These are phyloP conservation scores for Coemansia sp. DNA, from an alignment of 192 early-diverging fungal species.

Conservation along the genomic window DNA sequence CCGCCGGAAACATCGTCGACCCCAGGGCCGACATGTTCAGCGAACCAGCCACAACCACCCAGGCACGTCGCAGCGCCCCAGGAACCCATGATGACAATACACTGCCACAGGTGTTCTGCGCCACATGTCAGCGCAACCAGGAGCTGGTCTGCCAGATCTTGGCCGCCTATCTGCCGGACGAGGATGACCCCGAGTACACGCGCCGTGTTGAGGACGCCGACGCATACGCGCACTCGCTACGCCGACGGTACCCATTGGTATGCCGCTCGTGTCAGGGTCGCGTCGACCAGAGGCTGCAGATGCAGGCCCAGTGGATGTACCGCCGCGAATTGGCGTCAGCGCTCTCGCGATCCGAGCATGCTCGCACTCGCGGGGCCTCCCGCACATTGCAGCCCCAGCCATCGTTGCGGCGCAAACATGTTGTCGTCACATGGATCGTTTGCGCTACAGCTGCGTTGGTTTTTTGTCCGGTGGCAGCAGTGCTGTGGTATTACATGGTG, in stretches of 20 bases:
- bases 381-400: conserved; percentile 21
- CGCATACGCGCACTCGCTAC: conserved; percentile 27
- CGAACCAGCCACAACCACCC: conserved; percentile 20
- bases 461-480: conserved; percentile 15
- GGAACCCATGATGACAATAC: not conserved
- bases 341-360: conserved; percentile 25
- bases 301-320: conserved; percentile 40
- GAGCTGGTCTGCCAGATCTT: conserved; percentile 44
- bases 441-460: conserved; percentile 17
- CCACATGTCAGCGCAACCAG: conserved; percentile 47
- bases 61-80: no score
- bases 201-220: conserved; percentile 16
- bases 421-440: conserved; percentile 23
- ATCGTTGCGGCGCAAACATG: conserved; percentile 31
- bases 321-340: conserved; percentile 36
- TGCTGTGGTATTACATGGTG: conserved; percentile 13
- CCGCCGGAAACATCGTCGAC: conserved; percentile 35
- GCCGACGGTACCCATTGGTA: conserved; percentile 37
- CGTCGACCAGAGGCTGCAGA: conserved; percentile 36
- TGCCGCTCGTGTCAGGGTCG: conserved; percentile 35
- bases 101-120: conserved; percentile 30
- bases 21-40: conserved; percentile 34
- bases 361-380: conserved; percentile 15
- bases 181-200: conserved; percentile 32
- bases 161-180: conserved; percentile 38